Evolutionary conservation across 176 grass and related monocot genomes (phyloP).

Genomic region (Carex kokanica): DNA sequence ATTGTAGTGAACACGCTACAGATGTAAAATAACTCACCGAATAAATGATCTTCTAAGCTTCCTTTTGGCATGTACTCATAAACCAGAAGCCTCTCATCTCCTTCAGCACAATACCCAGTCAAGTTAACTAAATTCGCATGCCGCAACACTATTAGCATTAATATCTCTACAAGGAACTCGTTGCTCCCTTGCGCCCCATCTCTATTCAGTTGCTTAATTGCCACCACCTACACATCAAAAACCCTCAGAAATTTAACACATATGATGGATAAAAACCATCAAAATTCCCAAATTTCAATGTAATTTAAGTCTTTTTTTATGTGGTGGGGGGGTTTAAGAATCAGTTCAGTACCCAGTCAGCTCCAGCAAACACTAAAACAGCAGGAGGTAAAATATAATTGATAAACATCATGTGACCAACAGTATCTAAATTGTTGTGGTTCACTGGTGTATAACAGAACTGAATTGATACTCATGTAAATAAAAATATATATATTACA

Average conservation of each 20-base stretch:
- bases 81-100: constrained; percentile 82
- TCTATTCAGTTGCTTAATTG: constrained; percentile 81
- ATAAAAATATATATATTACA: neutral
- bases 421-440: neutral
- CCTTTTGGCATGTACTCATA: constrained; percentile 96
- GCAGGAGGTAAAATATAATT: neutral
- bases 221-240: constrained; percentile 53
- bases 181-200: constrained; percentile 71
- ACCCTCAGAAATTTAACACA: neutral
- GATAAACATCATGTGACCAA: neutral
- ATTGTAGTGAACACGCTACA: neutral
- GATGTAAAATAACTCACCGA: constrained; percentile 45
- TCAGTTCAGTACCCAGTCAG: neutral
- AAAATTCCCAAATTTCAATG: neutral
- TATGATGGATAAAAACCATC: neutral
- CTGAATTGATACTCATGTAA: neutral
- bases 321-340: neutral
- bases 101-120: constrained; percentile 79
- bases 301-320: neutral
- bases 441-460: neutral
- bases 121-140: constrained; percentile 80
- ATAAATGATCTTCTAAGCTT: constrained; percentile 83
- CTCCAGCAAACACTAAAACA: neutral
- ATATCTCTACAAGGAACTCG: constrained; percentile 90
- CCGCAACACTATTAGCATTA: constrained; percentile 75